A percentile compares a stretch with the other conserved stretches of the same genome.
These are phyloP conservation scores for Penicillium tannophilum DNA, from an alignment of 495 filamentous ascomycete genomes.

Conservation along the genomic window DNA sequence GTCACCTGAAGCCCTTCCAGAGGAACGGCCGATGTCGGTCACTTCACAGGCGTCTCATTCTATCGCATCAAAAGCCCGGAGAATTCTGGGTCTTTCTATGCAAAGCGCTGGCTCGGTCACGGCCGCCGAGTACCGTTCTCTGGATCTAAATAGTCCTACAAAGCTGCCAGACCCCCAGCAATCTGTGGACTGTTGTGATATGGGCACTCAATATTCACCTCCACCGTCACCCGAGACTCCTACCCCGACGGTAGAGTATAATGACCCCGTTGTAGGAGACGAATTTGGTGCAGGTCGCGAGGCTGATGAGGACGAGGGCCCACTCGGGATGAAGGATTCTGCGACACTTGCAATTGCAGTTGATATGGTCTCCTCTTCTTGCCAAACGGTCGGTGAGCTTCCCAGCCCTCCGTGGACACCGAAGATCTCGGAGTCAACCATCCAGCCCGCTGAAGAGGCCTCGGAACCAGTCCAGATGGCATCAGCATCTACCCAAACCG, in stretches of 20 bases:
- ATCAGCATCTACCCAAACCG: slow-evolving; percentile 76
- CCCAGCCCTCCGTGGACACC: slow-evolving; percentile 71
- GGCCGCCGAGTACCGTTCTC: slow-evolving; percentile 24
- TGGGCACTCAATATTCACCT: slow-evolving; percentile 80
- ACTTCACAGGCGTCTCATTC: slow-evolving; percentile 44
- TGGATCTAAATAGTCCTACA: slow-evolving; percentile 17
- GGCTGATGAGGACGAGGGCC: not conserved
- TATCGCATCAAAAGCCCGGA: slow-evolving; percentile 50
- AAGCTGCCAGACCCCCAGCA: slow-evolving; percentile 9
- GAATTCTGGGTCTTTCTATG: slow-evolving; percentile 50
- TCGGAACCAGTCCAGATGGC: slow-evolving; percentile 37
- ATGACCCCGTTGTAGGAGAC: not conserved
- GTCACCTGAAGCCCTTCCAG: slow-evolving; percentile 40
- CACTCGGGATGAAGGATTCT: slow-evolving; percentile 29
- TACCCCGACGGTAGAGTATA: slow-evolving; percentile 5
- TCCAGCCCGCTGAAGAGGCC: slow-evolving; percentile 10
- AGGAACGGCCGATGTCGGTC: slow-evolving; percentile 49
- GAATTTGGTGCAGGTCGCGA: not conserved
- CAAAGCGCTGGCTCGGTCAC: slow-evolving; percentile 31
- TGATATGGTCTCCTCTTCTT: slow-evolving; percentile 69
- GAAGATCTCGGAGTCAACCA: slow-evolving; percentile 43
- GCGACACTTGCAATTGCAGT: slow-evolving; percentile 33
- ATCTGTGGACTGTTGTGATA: slow-evolving; percentile 61
- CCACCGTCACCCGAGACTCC: slow-evolving; percentile 69
- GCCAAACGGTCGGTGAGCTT: slow-evolving; percentile 69